phyloP scores from a whole-genome alignment of 75 land plant genomes.

The Ceratopteris richardii region DNA sequence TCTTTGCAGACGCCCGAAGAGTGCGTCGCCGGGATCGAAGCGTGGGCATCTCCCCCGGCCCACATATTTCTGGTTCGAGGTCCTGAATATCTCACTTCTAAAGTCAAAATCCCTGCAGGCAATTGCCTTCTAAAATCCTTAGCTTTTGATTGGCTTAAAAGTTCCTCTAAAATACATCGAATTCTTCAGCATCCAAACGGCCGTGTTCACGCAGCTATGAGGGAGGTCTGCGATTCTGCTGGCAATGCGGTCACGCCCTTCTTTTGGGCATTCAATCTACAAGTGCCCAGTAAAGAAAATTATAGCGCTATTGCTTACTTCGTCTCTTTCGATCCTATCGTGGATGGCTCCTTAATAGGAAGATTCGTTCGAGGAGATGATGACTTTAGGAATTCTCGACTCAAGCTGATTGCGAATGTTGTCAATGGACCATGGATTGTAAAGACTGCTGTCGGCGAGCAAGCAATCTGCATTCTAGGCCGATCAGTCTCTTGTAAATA shows the following conservation, averaged over 20 bases:
- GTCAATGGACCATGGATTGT: slow-evolving; percentile 98
- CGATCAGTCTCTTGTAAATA: slow-evolving; percentile 76
- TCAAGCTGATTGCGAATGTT: slow-evolving; percentile 92
- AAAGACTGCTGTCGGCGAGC: slow-evolving; percentile 94
- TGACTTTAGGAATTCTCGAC: slow-evolving; percentile 59
- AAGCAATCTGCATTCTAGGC: slow-evolving; percentile 91
- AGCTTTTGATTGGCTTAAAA: slow-evolving; percentile 92
- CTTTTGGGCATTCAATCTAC: slow-evolving; percentile 62
- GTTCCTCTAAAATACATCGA: slow-evolving; percentile 48
- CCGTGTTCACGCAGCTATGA: slow-evolving; percentile 59
- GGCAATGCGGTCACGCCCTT: slow-evolving; percentile 8
- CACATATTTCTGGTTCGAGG: slow-evolving; percentile 80
- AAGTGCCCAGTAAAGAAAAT: slow-evolving; percentile 84
- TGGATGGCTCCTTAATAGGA: slow-evolving; percentile 65
- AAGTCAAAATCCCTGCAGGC: slow-evolving; percentile 67
- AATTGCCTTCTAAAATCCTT: slow-evolving; percentile 73
- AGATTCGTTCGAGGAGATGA: slow-evolving; percentile 84
- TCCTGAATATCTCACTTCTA: slow-evolving; percentile 70
- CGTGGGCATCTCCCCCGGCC: slow-evolving; percentile 88
- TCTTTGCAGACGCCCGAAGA: slow-evolving; percentile 56
- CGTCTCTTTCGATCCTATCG: slow-evolving; percentile 41
- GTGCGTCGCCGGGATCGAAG: slow-evolving; percentile 30
- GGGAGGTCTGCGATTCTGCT: slow-evolving; percentile 14
- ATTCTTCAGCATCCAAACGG: slow-evolving; percentile 51
- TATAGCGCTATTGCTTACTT: slow-evolving; percentile 80